phyloP scores from a whole-genome alignment of 2,329 filamentous ascomycete genomes.

The Mollisiaceae sp. region DNA sequence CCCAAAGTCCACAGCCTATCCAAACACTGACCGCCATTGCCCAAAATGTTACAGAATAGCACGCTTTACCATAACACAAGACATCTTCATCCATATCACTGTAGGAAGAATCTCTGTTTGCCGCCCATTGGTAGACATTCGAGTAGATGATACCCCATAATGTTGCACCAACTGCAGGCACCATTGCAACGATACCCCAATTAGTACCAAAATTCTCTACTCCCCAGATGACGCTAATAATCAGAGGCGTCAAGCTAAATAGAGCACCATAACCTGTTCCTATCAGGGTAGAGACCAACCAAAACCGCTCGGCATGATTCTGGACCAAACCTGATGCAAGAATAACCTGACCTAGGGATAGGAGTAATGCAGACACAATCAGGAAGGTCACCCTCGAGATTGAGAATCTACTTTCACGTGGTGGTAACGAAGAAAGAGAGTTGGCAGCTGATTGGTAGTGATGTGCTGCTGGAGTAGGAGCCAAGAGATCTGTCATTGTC shows the following conservation, averaged over 20 bases:
- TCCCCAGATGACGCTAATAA: constrained; percentile 97
- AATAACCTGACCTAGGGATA: constrained; percentile 77
- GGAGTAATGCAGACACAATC: constrained; percentile 72
- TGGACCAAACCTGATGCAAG: constrained; percentile 79
- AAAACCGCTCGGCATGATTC: constrained; percentile 78
- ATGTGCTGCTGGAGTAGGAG: constrained; percentile 57
- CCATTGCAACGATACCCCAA: constrained; percentile 93
- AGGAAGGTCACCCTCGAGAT: constrained; percentile 84
- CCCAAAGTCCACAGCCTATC: constrained; percentile 73
- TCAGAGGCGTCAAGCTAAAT: constrained; percentile 87
- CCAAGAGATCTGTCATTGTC: constrained; percentile 85
- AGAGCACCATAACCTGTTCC: constrained; percentile 92
- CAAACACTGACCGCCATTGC: constrained; percentile 82
- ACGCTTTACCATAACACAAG: constrained; percentile 81
- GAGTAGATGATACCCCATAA: constrained; percentile 93
- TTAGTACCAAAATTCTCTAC: constrained; percentile 99
- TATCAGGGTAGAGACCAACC: constrained; percentile 81
- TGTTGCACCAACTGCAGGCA: constrained; percentile 85
- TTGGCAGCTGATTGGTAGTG: constrained; percentile 37
- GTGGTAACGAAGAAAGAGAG: constrained; percentile 45
- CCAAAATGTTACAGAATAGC: constrained; percentile 86
- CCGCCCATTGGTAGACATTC: constrained; percentile 74
- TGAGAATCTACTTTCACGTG: constrained; percentile 51
- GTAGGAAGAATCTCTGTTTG: constrained; percentile 48
- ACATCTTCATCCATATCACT: constrained; percentile 50